phyloP scores from a whole-genome alignment of 805 yeast genomes.

The Lachancea lanzarotensis region DNA sequence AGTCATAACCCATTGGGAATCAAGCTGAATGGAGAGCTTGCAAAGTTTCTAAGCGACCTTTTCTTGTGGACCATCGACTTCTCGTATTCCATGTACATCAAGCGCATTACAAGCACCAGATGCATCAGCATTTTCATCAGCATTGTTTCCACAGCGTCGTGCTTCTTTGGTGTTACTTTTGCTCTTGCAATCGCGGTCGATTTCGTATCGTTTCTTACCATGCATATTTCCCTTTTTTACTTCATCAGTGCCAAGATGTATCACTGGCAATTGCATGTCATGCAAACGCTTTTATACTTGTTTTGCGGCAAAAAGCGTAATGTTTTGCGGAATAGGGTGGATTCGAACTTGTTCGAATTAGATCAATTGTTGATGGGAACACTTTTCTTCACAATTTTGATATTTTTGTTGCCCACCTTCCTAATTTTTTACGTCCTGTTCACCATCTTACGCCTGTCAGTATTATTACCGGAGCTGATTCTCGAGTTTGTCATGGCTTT shows the following conservation, averaged over 20 bases:
- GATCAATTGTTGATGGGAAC: conserved; percentile 89
- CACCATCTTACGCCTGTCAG: conserved; percentile 49
- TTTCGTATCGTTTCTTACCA: conserved; percentile 49
- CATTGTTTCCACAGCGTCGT: conserved; percentile 36
- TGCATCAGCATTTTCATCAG: conserved; percentile 28
- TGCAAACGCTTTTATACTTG: conserved; percentile 70
- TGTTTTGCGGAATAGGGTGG: conserved; percentile 76
- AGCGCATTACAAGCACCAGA: conserved; percentile 16
- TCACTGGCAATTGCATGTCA: conserved; percentile 60
- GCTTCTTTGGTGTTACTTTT: conserved; percentile 60
- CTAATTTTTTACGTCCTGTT: conserved; percentile 76
- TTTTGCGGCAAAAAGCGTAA: conserved; percentile 88
- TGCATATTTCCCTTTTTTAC: conserved; percentile 74
- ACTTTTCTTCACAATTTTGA: conserved; percentile 68
- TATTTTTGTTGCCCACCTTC: conserved; percentile 81
- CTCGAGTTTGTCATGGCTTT: conserved; percentile 57
- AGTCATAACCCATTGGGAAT: conserved; percentile 92
- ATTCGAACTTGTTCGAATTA: conserved; percentile 72
- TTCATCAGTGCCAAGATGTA: conserved; percentile 73
- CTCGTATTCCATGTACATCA: conserved; percentile 40
- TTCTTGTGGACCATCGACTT: conserved; percentile 77
- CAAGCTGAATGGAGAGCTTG: conserved; percentile 80
- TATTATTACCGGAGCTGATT: conserved; percentile 42
- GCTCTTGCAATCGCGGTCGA: conserved; percentile 64
- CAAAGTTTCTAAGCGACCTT: conserved; percentile 78